Conservation (phyloP, 495 filamentous ascomycete genomes). For the Talaromyces stipitatus region DNA sequence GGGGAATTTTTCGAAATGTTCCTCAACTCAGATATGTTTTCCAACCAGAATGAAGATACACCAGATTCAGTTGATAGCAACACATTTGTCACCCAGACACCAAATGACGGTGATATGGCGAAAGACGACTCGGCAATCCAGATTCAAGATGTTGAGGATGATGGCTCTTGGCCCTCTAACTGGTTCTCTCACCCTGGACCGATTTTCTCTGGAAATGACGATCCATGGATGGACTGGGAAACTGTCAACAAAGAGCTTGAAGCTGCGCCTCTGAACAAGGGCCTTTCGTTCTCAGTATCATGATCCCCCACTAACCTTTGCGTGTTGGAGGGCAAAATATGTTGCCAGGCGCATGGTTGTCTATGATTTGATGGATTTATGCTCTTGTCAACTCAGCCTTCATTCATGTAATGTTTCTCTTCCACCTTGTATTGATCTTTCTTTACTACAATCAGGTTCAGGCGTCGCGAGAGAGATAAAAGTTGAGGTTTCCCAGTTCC, state of each 20-base stretch:
- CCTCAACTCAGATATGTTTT: conserved; percentile 36
- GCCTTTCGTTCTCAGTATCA: conserved; percentile 1
- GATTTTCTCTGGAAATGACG: conserved; percentile 17
- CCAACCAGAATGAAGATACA: conserved; percentile 30
- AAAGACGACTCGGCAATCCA: conserved; percentile 16
- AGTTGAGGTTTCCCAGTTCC: neutral
- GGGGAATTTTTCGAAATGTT: conserved; percentile 34
- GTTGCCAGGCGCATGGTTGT: neutral
- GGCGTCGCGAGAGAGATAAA: neutral
- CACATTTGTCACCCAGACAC: conserved; percentile 27
- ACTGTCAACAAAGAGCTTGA: conserved; percentile 11
- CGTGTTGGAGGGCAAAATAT: neutral
- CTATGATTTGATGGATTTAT: neutral
- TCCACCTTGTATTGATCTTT: neutral
- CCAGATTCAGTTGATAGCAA: conserved; percentile 31
- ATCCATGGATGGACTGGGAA: conserved; percentile 28
- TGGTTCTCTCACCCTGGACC: conserved; percentile 24
- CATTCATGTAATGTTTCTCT: neutral
- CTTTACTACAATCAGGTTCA: neutral
- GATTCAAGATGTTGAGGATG: conserved; percentile 12
- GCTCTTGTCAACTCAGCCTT: neutral
- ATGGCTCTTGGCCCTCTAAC: conserved; percentile 24
- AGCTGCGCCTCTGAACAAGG: neutral
- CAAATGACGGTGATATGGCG: conserved; percentile 22
- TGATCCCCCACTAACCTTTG: neutral